Evolutionary conservation across 306 rosid genomes (phyloP).

Genomic region (Trifolium fragiferum): DNA sequence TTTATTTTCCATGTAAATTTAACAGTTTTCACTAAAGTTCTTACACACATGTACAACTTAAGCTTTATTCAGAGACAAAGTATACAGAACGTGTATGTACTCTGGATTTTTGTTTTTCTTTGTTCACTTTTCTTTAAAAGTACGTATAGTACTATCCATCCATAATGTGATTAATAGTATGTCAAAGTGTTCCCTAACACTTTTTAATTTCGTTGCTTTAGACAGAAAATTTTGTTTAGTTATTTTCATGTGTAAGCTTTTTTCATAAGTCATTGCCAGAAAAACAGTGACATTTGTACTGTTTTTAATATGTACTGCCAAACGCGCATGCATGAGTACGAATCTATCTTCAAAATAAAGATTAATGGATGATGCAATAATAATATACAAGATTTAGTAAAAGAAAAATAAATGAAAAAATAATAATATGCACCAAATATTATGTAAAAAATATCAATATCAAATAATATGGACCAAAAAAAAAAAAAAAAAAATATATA

Average conservation of each 20-base stretch:
- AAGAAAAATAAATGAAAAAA: no score
- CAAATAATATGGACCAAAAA: no score
- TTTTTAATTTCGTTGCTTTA: constrained; percentile 31
- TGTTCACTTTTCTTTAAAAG: constrained; percentile 38
- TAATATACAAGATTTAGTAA: not conserved
- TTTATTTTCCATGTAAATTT: not conserved
- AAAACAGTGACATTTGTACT: constrained; percentile 7
- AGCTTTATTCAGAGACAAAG: constrained; percentile 43
- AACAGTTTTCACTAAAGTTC: constrained; percentile 5
- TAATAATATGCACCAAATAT: no score
- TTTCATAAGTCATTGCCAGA: not conserved
- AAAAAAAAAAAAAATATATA: no score
- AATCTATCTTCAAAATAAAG: constrained; percentile 20
- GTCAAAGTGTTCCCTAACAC: constrained; percentile 33
- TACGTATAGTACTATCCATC: constrained; percentile 21
- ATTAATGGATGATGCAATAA: not conserved
- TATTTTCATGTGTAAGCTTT: constrained; percentile 37
- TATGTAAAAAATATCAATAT: no score
- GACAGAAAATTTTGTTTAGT: constrained; percentile 23
- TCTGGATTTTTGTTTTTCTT: constrained; percentile 33
- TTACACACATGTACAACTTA: not conserved
- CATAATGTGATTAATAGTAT: not conserved
- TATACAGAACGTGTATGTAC: constrained; percentile 38
- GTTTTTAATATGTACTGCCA: constrained; percentile 27
- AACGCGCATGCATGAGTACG: constrained; percentile 37